Percentiles rank a stretch among this genome's conserved stretches.
Conservation (phyloP, 140 eudicot genomes). For the Oenanthe javanica region DNA sequence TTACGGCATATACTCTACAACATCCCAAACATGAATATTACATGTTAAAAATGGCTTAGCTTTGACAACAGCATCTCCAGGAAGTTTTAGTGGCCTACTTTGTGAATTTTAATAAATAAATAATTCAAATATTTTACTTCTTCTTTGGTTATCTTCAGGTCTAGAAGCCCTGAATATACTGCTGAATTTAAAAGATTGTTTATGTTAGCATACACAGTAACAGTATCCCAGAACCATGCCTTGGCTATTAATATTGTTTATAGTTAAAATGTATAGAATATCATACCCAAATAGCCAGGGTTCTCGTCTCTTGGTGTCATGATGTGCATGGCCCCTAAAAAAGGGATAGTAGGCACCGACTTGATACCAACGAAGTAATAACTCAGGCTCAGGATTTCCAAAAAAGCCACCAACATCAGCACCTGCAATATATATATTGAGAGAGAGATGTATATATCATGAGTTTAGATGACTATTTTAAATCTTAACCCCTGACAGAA, state of each 20-base stretch:
- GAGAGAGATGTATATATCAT: too few species aligned
- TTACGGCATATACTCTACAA: neutral
- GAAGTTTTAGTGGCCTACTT: neutral
- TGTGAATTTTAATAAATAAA: neutral
- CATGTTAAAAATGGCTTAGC: neutral
- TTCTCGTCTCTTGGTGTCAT: constrained; percentile 95
- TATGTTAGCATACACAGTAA: neutral
- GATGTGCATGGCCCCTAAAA: constrained; percentile 97
- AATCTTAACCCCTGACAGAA: neutral
- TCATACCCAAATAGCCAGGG: constrained; percentile 94
- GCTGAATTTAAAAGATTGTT: neutral
- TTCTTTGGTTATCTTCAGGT: neutral
- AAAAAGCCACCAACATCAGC: constrained; percentile 99
- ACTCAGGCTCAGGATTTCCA: constrained; percentile 91
- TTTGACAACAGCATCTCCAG: neutral
- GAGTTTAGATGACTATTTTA: neutral
- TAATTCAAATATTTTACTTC: neutral
- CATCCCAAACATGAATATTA: neutral
- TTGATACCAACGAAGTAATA: constrained; percentile 99
- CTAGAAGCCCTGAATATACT: neutral
- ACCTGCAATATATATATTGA: constrained; percentile 38
- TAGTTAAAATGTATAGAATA: neutral
- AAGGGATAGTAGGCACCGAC: constrained; percentile 94
- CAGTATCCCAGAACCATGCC: neutral
- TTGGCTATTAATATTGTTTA: neutral